phyloP scores from a whole-genome alignment of 176 grass and related monocot genomes.

The Oryza nivara region DNA sequence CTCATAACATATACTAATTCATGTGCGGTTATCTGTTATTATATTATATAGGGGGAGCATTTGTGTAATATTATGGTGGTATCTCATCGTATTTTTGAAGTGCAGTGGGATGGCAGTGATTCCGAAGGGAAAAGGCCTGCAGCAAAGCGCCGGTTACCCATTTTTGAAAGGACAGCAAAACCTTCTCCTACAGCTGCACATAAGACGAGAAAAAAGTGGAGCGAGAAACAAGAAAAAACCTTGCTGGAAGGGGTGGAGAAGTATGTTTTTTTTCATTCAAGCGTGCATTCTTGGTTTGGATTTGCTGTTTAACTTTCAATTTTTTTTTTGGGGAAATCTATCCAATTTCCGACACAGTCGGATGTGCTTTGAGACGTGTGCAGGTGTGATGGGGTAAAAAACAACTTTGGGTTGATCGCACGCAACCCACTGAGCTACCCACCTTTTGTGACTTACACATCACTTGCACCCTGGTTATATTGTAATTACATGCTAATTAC shows the following conservation, averaged over 20 bases:
- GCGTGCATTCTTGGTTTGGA: neutral
- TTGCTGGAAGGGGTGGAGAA: constrained; percentile 49
- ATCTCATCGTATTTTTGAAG: neutral
- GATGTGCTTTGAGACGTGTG: too few species aligned
- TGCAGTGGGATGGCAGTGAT: constrained; percentile 26
- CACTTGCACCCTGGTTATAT: too few species aligned
- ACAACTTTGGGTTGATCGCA: too few species aligned
- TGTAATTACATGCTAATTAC: too few species aligned
- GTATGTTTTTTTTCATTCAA: constrained; percentile 9
- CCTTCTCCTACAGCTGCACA: constrained; percentile 4
- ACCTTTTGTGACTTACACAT: too few species aligned
- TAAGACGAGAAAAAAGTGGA: constrained; percentile 50
- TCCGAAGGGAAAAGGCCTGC: constrained; percentile 18
- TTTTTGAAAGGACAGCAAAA: neutral
- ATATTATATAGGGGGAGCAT: neutral
- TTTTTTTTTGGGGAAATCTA: too few species aligned
- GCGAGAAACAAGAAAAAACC: constrained; percentile 24
- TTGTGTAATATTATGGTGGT: constrained; percentile 27
- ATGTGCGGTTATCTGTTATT: neutral
- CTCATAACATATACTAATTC: neutral
- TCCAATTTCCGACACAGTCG: too few species aligned
- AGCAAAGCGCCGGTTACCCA: constrained; percentile 7
- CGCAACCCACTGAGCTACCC: too few species aligned
- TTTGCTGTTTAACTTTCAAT: too few species aligned
- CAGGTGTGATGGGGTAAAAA: too few species aligned